Conservation (phyloP, 2,329 filamentous ascomycete species). For the Xylariaceae sp. region DNA sequence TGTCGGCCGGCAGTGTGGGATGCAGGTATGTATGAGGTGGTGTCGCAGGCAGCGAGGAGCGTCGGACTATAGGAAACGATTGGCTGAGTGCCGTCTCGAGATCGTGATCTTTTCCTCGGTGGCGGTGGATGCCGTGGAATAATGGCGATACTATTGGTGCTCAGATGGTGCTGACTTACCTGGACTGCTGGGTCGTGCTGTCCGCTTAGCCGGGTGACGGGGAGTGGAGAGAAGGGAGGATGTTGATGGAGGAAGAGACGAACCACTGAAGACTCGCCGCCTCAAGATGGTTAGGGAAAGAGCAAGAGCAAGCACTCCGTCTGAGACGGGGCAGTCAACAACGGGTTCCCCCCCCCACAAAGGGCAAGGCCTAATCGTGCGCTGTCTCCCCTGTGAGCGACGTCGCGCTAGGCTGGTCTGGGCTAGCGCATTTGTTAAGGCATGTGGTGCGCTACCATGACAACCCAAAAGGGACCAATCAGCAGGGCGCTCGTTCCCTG, state of each 20-base stretch:
- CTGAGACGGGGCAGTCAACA: slow-evolving; percentile 17
- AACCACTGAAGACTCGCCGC: slow-evolving; percentile 8
- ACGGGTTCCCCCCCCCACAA: slow-evolving; percentile 3
- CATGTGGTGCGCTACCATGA: slow-evolving; percentile 31
- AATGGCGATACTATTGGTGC: background rate
- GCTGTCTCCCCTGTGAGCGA: slow-evolving; percentile 24
- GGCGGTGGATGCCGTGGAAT: slow-evolving; percentile 2
- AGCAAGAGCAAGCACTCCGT: slow-evolving; percentile 8
- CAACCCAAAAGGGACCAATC: slow-evolving; percentile 22
- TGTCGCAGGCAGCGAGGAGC: slow-evolving; percentile 8
- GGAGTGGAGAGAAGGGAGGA: slow-evolving; percentile 11
- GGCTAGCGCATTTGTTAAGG: slow-evolving; percentile 19
- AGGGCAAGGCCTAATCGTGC: slow-evolving; percentile 16
- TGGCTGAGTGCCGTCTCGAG: slow-evolving; percentile 5
- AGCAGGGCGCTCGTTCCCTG: background rate
- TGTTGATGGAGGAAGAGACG: slow-evolving; percentile 18
- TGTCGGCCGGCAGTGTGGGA: background rate
- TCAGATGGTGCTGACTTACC: slow-evolving; percentile 14
- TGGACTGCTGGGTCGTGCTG: slow-evolving; percentile 8
- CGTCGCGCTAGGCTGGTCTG: slow-evolving; percentile 16
- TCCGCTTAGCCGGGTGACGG: slow-evolving; percentile 13
- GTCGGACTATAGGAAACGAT: background rate
- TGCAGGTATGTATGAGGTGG: slow-evolving; percentile 1
- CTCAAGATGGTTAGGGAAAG: slow-evolving; percentile 8
- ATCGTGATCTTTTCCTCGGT: slow-evolving; percentile 1